Conservation (phyloP, 352 stramenopile genomes). For the Globisporangium recalcitrans region DNA sequence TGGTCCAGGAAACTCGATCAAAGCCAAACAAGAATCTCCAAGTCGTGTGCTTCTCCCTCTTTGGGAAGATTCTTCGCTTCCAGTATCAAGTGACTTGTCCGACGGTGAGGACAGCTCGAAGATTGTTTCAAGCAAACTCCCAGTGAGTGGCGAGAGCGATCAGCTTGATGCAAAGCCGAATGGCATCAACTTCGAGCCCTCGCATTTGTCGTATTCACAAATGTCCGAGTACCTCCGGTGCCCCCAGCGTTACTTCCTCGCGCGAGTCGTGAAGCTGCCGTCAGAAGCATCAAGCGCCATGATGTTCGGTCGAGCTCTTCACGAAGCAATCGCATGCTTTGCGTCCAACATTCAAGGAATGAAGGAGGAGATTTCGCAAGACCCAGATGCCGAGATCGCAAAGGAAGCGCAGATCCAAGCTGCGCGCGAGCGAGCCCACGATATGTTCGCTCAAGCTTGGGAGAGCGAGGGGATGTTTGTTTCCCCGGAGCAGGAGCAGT, state of each 20-base stretch:
- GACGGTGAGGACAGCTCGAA: neutral
- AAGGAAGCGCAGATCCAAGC: neutral
- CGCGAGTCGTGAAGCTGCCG: conserved; percentile 56
- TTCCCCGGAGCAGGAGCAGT: conserved; percentile 26
- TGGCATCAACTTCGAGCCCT: conserved; percentile 34
- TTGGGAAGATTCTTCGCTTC: conserved; percentile 14
- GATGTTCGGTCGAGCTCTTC: conserved; percentile 68
- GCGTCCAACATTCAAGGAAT: conserved; percentile 22
- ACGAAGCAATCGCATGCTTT: conserved; percentile 66
- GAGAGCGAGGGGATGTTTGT: conserved; percentile 36
- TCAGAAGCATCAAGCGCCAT: conserved; percentile 47
- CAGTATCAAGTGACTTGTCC: neutral
- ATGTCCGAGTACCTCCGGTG: conserved; percentile 78
- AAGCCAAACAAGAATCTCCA: conserved; percentile 20
- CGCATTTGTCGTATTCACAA: conserved; percentile 78
- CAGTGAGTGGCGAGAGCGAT: neutral
- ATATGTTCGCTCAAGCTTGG: conserved; percentile 3
- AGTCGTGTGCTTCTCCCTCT: conserved; percentile 31
- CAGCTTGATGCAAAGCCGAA: neutral
- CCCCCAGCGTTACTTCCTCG: conserved; percentile 73
- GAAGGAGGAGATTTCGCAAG: conserved; percentile 14
- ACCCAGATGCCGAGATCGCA: conserved; percentile 11
- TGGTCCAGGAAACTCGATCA: neutral
- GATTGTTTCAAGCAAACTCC: neutral
- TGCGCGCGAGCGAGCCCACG: conserved; percentile 10